Base-by-base conservation (phyloP, 2,329 filamentous ascomycete species). In the Lithohypha guttulata region DNA sequence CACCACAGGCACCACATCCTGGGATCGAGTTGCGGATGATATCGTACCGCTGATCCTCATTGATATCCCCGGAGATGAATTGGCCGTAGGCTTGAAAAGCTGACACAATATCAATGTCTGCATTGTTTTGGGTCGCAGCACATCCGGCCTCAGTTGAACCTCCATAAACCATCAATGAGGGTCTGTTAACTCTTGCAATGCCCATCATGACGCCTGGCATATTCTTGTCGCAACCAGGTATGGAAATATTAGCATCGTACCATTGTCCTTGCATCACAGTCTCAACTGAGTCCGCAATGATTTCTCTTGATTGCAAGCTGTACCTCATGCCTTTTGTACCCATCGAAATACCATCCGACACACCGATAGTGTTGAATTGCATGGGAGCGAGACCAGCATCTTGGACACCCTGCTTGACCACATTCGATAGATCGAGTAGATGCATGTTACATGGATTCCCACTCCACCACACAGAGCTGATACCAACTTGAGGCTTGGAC, bases 361-460 rank as follows among this genome's bases (percentile, higher is more conserved):
- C 93, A 56, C 91, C 91, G 56, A 98, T 84, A 44, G 93, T 98
- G 71, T 98, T 98, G 76, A 98, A 98, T 61, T 95, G 87, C 71
- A 93, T 93, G 47, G 86, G 85, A 44, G 93, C 73, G 45, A 98
- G 71, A 15, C 85, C 84, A 20, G 86, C 83, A 54, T 81, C 69
- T 52, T 78, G 65, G 21, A 84, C 80, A 46, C 79, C 76, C 56
- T 81, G 73, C 51, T 75, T 79, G 49, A 94, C 81, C 48, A 80
- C 68, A 60, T 81, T 71, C 58, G 84, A 93, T 45, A 98, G 75
- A 56, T 93, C 84, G 63, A 98, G 72, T 46, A 98, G 69, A 64
- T 98, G 91, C 89, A 95, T 98, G 68, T 98, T 98, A 71, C 91
- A 98, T 18, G 91, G 91, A 66, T 98, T 98, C 42, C 91, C 91